Evolutionary conservation across 2,329 filamentous ascomycete species (phyloP).

Genomic region (Penicillium crustosum): DNA sequence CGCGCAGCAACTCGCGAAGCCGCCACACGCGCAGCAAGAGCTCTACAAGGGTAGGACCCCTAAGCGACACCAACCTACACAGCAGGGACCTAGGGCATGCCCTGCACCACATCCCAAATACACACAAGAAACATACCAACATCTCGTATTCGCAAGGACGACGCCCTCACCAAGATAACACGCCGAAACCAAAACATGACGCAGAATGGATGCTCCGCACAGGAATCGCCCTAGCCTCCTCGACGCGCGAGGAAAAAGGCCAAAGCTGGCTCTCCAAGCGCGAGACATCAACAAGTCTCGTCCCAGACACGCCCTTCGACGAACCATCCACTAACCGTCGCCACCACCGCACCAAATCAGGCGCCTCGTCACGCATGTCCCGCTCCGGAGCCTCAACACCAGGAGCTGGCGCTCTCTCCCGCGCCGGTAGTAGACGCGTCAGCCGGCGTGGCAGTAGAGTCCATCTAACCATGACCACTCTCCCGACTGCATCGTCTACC

Average conservation of each 20-base stretch:
- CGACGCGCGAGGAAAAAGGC: constrained; percentile 61
- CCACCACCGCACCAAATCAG: constrained; percentile 27
- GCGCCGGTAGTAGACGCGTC: constrained; percentile 32
- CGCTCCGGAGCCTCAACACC: constrained; percentile 42
- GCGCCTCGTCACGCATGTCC: constrained; percentile 27
- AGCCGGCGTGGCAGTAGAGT: constrained; percentile 28
- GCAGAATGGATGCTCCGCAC: constrained; percentile 62
- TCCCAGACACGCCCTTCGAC: constrained; percentile 39
- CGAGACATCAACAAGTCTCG: constrained; percentile 56
- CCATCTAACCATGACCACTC: constrained; percentile 38
- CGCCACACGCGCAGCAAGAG: constrained; percentile 37
- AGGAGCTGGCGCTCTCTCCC: constrained; percentile 26
- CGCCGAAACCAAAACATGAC: constrained; percentile 28
- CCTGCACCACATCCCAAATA: constrained; percentile 20
- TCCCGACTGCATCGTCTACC: constrained; percentile 12
- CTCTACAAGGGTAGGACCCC: constrained; percentile 31
- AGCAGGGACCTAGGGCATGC: constrained; percentile 29
- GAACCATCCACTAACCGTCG: constrained; percentile 28
- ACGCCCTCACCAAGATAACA: constrained; percentile 8
- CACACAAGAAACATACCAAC: constrained; percentile 10
- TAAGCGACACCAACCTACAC: constrained; percentile 40
- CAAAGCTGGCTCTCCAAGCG: constrained; percentile 60
- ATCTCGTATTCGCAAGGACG: constrained; percentile 3
- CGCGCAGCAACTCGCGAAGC: constrained; percentile 40
- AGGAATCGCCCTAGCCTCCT: constrained; percentile 56